These are phyloP conservation scores for Lenzites betulinus DNA, from an alignment of 768 basidiomycete species.

Conservation along the genomic window DNA sequence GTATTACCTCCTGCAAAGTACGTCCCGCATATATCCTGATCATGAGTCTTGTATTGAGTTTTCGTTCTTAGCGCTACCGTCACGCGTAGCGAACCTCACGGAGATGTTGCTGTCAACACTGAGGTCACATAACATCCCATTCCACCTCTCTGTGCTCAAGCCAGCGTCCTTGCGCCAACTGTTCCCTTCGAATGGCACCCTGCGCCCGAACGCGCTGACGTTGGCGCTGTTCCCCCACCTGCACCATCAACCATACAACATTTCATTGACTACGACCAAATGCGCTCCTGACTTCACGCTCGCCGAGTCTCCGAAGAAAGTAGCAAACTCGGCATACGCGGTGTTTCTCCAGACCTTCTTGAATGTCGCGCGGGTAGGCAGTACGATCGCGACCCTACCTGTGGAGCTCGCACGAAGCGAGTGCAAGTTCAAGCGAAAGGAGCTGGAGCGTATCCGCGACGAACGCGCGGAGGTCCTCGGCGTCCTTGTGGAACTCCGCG, in stretches of 20 bases:
- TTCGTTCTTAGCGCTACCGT: constrained; percentile 53
- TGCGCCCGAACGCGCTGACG: constrained; percentile 53
- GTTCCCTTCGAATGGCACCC: constrained; percentile 46
- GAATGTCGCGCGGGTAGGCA: constrained; percentile 19
- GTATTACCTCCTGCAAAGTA: constrained; percentile 80
- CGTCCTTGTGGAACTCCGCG: constrained; percentile 55
- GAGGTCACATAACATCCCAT: constrained; percentile 45
- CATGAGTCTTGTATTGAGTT: too few relatives aligned
- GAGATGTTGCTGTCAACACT: constrained; percentile 45
- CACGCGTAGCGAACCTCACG: constrained; percentile 41
- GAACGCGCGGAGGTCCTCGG: constrained; percentile 71
- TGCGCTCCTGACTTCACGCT: constrained; percentile 9
- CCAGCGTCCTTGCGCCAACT: constrained; percentile 50
- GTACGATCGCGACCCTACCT: constrained; percentile 48
- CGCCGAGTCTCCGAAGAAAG: constrained; percentile 9
- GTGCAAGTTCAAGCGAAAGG: constrained; percentile 57
- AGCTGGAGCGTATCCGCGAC: constrained; percentile 66
- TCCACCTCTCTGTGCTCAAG: constrained; percentile 48
- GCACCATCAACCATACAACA: constrained; percentile 32
- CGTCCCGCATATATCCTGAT: constrained; percentile 29
- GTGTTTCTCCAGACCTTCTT: constrained; percentile 13
- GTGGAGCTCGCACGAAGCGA: constrained; percentile 68
- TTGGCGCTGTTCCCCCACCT: constrained; percentile 71
- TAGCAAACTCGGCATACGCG: constrained; percentile 17
- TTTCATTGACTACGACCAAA: constrained; percentile 21